Percentiles rank a stretch among this genome's conserved stretches.
Conservation (phyloP, 1,284 basidiomycete species). For the Leccinum huronense region DNA sequence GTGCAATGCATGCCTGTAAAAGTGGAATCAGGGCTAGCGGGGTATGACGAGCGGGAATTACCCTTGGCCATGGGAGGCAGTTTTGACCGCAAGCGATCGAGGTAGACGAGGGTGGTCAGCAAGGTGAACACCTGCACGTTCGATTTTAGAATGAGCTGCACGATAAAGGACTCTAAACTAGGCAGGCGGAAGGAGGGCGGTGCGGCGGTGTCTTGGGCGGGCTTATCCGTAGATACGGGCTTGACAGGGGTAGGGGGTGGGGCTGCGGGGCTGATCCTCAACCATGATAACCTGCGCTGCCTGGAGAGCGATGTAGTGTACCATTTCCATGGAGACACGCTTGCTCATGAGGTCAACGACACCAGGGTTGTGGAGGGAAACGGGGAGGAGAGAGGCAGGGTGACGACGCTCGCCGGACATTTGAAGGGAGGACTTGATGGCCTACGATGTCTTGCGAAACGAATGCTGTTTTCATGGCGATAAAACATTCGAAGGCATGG, state of each 20-base stretch:
- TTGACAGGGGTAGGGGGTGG: slow-evolving; percentile 59
- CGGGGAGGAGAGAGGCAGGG: slow-evolving; percentile 70
- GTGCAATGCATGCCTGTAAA: slow-evolving; percentile 82
- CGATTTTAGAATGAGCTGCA: slow-evolving; percentile 78
- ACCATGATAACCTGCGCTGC: slow-evolving; percentile 64
- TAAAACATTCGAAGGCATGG: no score
- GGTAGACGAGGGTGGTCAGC: slow-evolving; percentile 89
- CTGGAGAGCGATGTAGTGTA: slow-evolving; percentile 71
- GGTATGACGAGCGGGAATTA: slow-evolving; percentile 30
- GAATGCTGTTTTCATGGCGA: no score
- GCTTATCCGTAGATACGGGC: slow-evolving; percentile 39
- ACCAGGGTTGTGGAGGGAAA: slow-evolving; percentile 68
- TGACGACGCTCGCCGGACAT: slow-evolving; percentile 45
- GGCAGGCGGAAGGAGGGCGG: slow-evolving; percentile 50
- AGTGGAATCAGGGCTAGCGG: slow-evolving; percentile 13
- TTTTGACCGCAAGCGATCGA: slow-evolving; percentile 81
- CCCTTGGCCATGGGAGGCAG: slow-evolving; percentile 88
- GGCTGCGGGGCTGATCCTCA: slow-evolving; percentile 52
- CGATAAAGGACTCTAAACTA: slow-evolving; percentile 85
- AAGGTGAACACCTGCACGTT: slow-evolving; percentile 93
- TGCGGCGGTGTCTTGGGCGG: slow-evolving; percentile 33
- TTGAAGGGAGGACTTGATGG: slow-evolving; percentile 32
- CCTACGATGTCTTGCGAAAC: no score
- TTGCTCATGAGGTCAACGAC: slow-evolving; percentile 77
- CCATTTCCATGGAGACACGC: slow-evolving; percentile 80